phyloP scores from a whole-genome alignment of 106 monocot species.

The Apostasia ramifera region DNA sequence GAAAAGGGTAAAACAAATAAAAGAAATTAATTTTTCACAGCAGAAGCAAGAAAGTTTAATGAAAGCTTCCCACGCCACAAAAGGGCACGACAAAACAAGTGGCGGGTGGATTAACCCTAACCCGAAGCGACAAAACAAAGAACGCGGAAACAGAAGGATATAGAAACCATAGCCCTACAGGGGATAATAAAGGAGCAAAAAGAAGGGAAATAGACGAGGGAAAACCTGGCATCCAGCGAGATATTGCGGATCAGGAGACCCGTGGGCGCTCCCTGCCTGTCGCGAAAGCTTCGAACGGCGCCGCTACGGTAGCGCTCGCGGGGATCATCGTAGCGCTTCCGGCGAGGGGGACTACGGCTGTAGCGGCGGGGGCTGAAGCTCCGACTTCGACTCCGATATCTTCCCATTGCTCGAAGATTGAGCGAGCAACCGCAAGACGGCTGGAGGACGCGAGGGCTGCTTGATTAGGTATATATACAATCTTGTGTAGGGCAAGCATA shows the following conservation, averaged over 20 bases:
- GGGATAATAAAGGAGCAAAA: neutral
- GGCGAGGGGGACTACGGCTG: constrained; percentile 29
- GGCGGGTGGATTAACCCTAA: neutral
- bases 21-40: neutral
- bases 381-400: constrained; percentile 29
- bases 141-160: neutral
- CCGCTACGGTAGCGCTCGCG: constrained; percentile 33
- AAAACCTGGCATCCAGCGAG: constrained; percentile 74
- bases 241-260: constrained; percentile 90
- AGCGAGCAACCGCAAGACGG: no score
- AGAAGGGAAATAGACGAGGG: neutral
- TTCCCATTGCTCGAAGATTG: constrained; percentile 24
- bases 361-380: constrained; percentile 22
- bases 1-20: neutral
- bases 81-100: neutral
- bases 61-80: neutral
- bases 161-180: neutral
- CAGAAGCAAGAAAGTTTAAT: neutral
- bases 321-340: constrained; percentile 58
- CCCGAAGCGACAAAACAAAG: neutral
- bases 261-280: constrained; percentile 47
- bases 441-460: no score
- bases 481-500: no score
- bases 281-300: constrained; percentile 19
- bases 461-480: no score